Evolutionary conservation across 2,329 filamentous ascomycete genomes (phyloP), one percentile per base, ranked within the genome.

Genomic region (Aspergillus costaricaensis): DNA sequence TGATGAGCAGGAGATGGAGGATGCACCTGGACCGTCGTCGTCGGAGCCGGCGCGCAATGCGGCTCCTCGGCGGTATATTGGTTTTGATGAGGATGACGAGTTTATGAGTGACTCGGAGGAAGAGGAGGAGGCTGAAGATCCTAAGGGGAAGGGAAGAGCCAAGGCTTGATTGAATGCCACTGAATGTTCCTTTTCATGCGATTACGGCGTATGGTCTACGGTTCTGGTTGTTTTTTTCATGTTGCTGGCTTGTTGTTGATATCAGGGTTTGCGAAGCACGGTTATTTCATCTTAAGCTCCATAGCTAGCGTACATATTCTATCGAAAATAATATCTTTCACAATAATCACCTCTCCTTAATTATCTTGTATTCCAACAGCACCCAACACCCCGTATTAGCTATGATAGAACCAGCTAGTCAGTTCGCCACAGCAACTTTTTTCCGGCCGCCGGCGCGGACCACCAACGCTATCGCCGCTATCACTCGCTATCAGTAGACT

Each of bases 41-140:
- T 3, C 30, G 2, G 68, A 66, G 39, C 54, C 71, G 27, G 57
- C 59, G 57, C 61, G 65, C 53, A 72, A 72, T 57, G 64, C 66
- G 21, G 68, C 73, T 2, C 67, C 74, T 6, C 67, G 76, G 55
- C 74, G 71, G 25, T 82, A 75, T 62, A 77, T 79, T 54, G 80
- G 80, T 1, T 82, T 82, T 57, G 80, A 82, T 62, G 79, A 81
- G 12, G 79, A 81, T 47, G 79, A 81, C 61, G 78, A 81, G 54
- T 77, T 79, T 48, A 77, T 78, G 70, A 79, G 75, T 57, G 78
- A 79, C 62, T 78, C 78, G 6, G 76, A 79, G 14, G 75, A 72
- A 9, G 73, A 76, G 25, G 72, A 71, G 7, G 67, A 68, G 14
- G 57, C 49, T 30, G 67, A 69, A 23, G 64, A 71, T 58, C 36